Evolutionary conservation across 345 rosid genomes (phyloP).

Genomic region (Salix arbutifolia): DNA sequence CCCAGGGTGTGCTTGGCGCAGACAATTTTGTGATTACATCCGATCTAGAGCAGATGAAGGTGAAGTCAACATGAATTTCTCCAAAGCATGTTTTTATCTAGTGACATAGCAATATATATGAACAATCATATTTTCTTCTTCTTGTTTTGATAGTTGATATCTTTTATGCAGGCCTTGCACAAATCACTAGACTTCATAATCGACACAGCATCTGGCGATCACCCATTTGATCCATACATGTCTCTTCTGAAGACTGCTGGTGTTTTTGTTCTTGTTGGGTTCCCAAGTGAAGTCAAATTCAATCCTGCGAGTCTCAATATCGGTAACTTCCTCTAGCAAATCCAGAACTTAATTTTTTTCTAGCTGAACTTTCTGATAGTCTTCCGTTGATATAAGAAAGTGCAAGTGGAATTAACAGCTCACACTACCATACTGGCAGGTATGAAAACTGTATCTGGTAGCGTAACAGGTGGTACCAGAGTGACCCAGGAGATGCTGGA

Average conservation of each 20-base stretch:
- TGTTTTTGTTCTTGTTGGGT: conserved; percentile 59
- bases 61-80: conserved; percentile 13
- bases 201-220: conserved; percentile 88
- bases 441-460: conserved; percentile 58
- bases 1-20: conserved; percentile 54
- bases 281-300: conserved; percentile 80
- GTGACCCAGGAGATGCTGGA: conserved; percentile 76
- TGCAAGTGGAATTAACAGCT: not conserved
- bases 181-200: conserved; percentile 75
- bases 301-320: conserved; percentile 60
- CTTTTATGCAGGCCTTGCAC: conserved; percentile 41
- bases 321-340: conserved; percentile 30
- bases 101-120: not conserved
- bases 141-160: not conserved
- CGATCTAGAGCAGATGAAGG: conserved; percentile 77
- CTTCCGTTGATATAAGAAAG: not conserved
- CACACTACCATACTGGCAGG: conserved; percentile 39
- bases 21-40: conserved; percentile 65
- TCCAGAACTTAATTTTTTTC: not conserved
- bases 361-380: not conserved
- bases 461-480: conserved; percentile 64
- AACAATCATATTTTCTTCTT: not conserved
- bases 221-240: conserved; percentile 76
- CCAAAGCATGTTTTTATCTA: not conserved
- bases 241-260: conserved; percentile 70